Conservation (phyloP, 1,284 basidiomycete species). For the Bjerkandera adusta region DNA sequence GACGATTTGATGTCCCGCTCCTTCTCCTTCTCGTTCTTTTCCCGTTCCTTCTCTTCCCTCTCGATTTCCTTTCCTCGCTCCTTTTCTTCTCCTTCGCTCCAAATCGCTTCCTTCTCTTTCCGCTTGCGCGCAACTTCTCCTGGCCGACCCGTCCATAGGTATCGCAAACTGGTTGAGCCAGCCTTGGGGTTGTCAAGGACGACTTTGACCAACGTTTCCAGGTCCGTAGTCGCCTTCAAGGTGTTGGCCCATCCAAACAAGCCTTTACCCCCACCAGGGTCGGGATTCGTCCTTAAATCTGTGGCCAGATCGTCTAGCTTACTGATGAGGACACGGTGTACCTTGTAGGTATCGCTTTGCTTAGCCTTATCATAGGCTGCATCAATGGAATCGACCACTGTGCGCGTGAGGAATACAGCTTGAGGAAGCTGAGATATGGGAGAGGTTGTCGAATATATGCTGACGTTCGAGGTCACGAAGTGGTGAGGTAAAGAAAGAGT, state of each 20-base stretch:
- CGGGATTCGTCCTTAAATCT: conserved; percentile 31
- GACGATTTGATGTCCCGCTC: conserved; percentile 31
- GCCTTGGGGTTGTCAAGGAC: conserved; percentile 33
- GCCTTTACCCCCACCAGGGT: conserved; percentile 9
- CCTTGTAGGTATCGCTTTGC: conserved; percentile 55
- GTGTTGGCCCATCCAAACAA: conserved; percentile 31
- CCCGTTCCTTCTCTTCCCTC: conserved; percentile 32
- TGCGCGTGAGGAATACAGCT: conserved; percentile 39
- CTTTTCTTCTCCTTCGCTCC: conserved; percentile 34
- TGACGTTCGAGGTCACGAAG: conserved; percentile 15
- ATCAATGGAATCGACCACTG: conserved; percentile 48
- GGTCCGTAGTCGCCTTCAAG: conserved; percentile 45
- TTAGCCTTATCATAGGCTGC: conserved; percentile 49
- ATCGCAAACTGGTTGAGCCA: conserved; percentile 34
- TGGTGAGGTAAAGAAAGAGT: conserved; percentile 20
- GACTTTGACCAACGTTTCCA: conserved; percentile 32
- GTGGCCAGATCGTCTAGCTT: conserved; percentile 46
- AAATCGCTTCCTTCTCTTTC: conserved; percentile 30
- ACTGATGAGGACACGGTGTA: conserved; percentile 56
- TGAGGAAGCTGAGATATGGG: conserved; percentile 11
- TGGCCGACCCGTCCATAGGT: conserved; percentile 39
- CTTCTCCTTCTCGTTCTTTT: conserved; percentile 35
- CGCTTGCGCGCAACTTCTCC: conserved; percentile 31
- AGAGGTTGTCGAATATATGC: conserved; percentile 18
- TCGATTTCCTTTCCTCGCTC: conserved; percentile 26